A percentile compares a stretch with the other conserved stretches of the same genome.
phyloP scores from a whole-genome alignment of 1,139 yeast genomes.

The Saccharomyces hybrid region DNA sequence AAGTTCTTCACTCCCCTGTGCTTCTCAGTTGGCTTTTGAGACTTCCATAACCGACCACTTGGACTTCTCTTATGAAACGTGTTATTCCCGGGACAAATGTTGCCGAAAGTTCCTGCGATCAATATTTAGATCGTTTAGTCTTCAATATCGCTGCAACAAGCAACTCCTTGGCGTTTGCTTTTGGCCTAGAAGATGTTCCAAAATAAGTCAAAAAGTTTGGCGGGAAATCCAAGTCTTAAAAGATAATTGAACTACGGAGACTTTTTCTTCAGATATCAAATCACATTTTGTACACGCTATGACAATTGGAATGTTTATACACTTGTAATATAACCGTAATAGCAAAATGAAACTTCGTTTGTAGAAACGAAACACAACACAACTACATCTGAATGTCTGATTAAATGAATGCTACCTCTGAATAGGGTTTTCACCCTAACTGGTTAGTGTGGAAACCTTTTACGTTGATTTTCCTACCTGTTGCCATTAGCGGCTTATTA shows the following conservation, averaged over 20 bases:
- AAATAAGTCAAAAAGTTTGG: conserved; percentile 12
- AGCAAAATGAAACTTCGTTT: conserved; percentile 16
- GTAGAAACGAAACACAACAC: conserved; percentile 25
- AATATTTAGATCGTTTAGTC: conserved; percentile 16
- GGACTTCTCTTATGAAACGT: background rate
- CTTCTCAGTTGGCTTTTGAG: background rate
- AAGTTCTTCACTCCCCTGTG: background rate
- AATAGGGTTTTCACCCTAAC: conserved; percentile 13
- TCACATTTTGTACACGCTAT: conserved; percentile 25
- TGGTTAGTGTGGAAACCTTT: conserved; percentile 22
- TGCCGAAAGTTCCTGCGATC: background rate
- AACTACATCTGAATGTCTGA: conserved; percentile 27
- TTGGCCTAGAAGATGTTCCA: conserved; percentile 24
- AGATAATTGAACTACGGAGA: conserved; percentile 7
- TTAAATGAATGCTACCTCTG: conserved; percentile 21
- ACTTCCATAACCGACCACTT: background rate
- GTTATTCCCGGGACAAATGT: background rate
- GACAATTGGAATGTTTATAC: conserved; percentile 17
- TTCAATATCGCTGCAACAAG: conserved; percentile 12
- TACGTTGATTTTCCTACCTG: conserved; percentile 13
- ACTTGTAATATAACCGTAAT: conserved; percentile 7
- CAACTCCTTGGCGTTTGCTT: conserved; percentile 12
- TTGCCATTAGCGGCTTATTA: background rate
- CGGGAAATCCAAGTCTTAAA: conserved; percentile 13
- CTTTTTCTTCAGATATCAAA: conserved; percentile 10